Evolutionary conservation across 2,329 filamentous ascomycete species (phyloP).

Genomic region (Xylariaceae sp.): DNA sequence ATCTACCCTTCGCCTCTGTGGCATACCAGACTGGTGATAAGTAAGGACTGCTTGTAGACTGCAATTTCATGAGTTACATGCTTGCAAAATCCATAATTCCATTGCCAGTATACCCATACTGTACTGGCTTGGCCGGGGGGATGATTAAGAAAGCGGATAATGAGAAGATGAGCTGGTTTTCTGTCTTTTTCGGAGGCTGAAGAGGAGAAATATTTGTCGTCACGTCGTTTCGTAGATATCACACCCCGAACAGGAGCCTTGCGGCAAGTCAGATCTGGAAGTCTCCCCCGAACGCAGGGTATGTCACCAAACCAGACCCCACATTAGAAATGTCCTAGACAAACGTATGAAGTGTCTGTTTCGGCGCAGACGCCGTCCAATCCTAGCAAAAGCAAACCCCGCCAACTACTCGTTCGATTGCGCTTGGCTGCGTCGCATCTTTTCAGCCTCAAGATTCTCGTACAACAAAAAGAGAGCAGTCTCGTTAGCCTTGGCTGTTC

Average conservation of each 20-base stretch:
- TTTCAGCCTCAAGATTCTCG: slow-evolving; percentile 98
- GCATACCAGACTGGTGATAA: slow-evolving; percentile 7
- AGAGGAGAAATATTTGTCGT: slow-evolving; percentile 45
- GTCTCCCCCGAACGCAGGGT: slow-evolving; percentile 52
- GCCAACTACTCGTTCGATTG: slow-evolving; percentile 57
- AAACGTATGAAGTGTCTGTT: slow-evolving; percentile 44
- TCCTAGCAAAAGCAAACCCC: slow-evolving; percentile 20
- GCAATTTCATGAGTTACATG: slow-evolving; percentile 24
- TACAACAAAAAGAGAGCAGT: slow-evolving; percentile 95
- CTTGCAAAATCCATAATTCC: slow-evolving; percentile 23
- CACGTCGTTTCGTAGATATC: slow-evolving; percentile 53
- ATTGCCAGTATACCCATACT: slow-evolving; percentile 34
- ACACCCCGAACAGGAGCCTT: slow-evolving; percentile 59
- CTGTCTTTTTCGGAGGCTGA: slow-evolving; percentile 31
- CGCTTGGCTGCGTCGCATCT: slow-evolving; percentile 93
- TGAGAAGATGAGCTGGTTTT: slow-evolving; percentile 38
- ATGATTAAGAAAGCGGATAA: slow-evolving; percentile 40
- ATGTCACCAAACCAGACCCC: slow-evolving; percentile 57
- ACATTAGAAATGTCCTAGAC: slow-evolving; percentile 49
- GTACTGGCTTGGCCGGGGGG: slow-evolving; percentile 32
- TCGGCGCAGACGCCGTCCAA: slow-evolving; percentile 34
- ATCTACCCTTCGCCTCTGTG: slow-evolving; percentile 3
- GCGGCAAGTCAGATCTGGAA: slow-evolving; percentile 69
- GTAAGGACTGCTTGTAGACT: slow-evolving; percentile 17
- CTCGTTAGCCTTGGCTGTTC: slow-evolving; percentile 91